Conservation (phyloP, 2,329 filamentous ascomycete genomes). For the Myriangium duriaei region DNA sequence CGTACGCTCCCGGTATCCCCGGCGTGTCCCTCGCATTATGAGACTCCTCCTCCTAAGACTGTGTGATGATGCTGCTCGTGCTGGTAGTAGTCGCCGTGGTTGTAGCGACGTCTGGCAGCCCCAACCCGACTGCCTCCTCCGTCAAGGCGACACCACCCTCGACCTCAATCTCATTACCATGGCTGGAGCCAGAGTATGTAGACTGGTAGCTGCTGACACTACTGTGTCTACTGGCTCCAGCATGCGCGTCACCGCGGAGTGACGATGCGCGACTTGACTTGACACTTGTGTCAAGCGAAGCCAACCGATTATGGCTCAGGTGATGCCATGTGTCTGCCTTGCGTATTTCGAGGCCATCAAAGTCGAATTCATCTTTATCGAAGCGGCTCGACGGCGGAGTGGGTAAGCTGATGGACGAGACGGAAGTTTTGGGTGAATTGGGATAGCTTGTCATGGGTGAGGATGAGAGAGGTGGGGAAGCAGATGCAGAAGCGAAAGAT, state of each 20-base stretch:
- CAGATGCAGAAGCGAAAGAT: too few species aligned
- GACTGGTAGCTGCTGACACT: too few species aligned
- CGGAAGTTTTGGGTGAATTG: background rate
- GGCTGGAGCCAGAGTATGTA: too few species aligned
- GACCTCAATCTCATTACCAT: slow-evolving; percentile 34
- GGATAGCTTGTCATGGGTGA: background rate
- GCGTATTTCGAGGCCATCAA: background rate
- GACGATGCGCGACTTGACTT: background rate
- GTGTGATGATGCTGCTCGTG: too few species aligned
- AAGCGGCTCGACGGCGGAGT: slow-evolving; percentile 9
- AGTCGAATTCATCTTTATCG: background rate
- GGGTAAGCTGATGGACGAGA: slow-evolving; percentile 21
- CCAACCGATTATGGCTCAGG: background rate
- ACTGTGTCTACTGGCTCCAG: background rate
- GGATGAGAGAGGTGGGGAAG: too few species aligned
- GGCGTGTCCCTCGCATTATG: too few species aligned
- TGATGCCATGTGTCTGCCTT: background rate
- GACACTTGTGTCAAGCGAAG: background rate
- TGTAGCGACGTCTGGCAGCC: slow-evolving; percentile 3
- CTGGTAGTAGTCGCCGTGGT: slow-evolving; percentile 1
- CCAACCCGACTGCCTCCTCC: slow-evolving; percentile 39
- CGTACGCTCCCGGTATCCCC: too few species aligned
- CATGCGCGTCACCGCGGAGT: background rate
- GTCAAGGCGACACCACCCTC: slow-evolving; percentile 42
- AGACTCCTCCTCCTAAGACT: too few species aligned